Percentiles rank a stretch among this genome's conserved stretches.
Conservation (phyloP, 169 alveolate genomes). For the Perkinsus chesapeaki region DNA sequence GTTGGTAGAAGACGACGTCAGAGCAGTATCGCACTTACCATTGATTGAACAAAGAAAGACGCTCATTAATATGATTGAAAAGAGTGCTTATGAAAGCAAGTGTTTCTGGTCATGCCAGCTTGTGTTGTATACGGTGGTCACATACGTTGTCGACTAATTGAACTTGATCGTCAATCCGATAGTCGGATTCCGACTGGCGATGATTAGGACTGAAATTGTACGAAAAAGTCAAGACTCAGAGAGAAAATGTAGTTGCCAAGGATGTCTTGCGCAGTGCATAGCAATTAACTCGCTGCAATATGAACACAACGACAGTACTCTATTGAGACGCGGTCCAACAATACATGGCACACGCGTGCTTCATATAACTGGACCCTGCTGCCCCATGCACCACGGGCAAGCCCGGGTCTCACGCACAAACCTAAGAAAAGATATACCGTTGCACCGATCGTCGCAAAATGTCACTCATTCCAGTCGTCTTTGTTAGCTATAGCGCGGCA, state of each 20-base stretch:
- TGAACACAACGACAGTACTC: no score
- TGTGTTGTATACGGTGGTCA: no score
- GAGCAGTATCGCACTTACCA: neutral
- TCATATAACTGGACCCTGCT: neutral
- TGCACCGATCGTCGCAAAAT: constrained; percentile 41
- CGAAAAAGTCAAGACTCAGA: no score
- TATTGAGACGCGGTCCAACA: neutral
- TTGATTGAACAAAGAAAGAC: neutral
- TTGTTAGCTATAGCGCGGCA: constrained; percentile 68
- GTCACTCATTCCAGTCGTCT: constrained; percentile 71
- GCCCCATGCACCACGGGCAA: neutral
- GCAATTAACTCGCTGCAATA: no score
- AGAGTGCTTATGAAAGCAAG: neutral
- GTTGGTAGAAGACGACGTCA: neutral
- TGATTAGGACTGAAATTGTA: no score
- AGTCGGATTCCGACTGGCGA: no score
- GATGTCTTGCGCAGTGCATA: no score
- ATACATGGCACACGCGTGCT: neutral
- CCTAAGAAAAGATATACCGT: neutral
- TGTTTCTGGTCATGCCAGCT: neutral
- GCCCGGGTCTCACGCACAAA: neutral
- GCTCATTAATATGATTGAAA: neutral
- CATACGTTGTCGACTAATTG: no score
- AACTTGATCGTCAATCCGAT: no score
- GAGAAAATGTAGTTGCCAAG: no score